Percentiles rank a stretch among this genome's conserved stretches.
Conservation (phyloP, 176 grass and related monocot species). For the Bolboschoenus planiculmis region DNA sequence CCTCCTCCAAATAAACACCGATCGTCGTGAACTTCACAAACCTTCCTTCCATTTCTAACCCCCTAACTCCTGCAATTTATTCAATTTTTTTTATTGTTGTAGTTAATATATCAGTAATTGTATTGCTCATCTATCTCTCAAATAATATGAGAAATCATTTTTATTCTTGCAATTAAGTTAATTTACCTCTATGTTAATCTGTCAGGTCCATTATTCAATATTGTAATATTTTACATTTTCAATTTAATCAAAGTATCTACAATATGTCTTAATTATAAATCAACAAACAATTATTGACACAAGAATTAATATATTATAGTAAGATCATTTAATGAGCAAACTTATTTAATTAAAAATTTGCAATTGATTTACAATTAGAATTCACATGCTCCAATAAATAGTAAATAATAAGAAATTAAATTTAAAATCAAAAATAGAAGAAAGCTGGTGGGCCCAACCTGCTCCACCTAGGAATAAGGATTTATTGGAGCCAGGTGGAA, state of each 20-base stretch:
- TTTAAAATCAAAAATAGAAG: neutral
- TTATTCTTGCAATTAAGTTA: neutral
- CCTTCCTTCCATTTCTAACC: slow-evolving; percentile 54
- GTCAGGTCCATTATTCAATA: no score
- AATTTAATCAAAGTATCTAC: no score
- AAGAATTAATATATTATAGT: no score
- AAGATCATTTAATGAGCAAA: no score
- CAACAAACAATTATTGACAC: no score
- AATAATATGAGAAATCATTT: neutral
- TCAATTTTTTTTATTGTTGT: neutral
- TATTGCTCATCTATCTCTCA: neutral
- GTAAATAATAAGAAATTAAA: neutral
- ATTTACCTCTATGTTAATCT: neutral
- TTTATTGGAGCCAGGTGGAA: neutral
- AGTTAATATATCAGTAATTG: neutral
- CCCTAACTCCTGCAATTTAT: slow-evolving; percentile 40
- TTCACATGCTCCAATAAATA: no score
- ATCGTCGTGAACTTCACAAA: slow-evolving; percentile 83
- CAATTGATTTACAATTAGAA: no score
- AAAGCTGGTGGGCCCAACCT: neutral
- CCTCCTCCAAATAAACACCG: slow-evolving; percentile 71
- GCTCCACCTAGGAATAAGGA: neutral
- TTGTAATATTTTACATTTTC: no score
- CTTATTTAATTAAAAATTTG: no score
- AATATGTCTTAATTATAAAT: no score